phyloP scores from a whole-genome alignment of 2,329 filamentous ascomycete species.

The Colletotrichum tropicale region DNA sequence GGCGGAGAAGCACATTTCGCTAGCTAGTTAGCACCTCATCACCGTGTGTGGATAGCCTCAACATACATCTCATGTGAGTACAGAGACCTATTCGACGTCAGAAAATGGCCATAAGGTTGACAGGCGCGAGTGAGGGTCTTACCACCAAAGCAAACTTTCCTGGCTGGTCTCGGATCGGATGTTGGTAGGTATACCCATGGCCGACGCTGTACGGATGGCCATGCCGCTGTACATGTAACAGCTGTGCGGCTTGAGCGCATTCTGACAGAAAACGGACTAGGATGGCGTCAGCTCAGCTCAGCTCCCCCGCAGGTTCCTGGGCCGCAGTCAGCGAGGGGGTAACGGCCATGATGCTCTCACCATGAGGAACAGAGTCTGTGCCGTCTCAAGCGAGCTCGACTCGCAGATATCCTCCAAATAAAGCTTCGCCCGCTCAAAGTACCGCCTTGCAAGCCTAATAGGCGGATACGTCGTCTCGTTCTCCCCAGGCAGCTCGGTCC shows the following conservation, averaged over 20 bases:
- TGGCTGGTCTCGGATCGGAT: conserved; percentile 10
- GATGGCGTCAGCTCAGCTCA: neutral
- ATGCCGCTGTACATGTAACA: conserved; percentile 39
- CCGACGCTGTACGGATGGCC: conserved; percentile 35
- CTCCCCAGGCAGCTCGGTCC: neutral
- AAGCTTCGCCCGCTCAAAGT: conserved; percentile 19
- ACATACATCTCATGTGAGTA: conserved; percentile 24
- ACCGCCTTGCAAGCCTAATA: conserved; percentile 14
- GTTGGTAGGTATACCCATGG: conserved; percentile 32
- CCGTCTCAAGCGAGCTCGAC: conserved; percentile 21
- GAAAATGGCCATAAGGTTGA: neutral
- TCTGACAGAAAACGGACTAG: conserved; percentile 33
- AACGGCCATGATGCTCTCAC: neutral
- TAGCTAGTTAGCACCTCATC: neutral
- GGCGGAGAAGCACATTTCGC: conserved; percentile 18
- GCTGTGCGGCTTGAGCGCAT: conserved; percentile 35
- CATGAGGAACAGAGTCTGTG: conserved; percentile 21
- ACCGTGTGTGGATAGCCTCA: too few species aligned
- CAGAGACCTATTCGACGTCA: conserved; percentile 3
- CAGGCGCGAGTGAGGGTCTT: neutral
- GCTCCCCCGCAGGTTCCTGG: neutral
- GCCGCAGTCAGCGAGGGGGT: neutral
- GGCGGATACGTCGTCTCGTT: conserved; percentile 17
- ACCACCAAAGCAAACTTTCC: conserved; percentile 23
- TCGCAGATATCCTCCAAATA: conserved; percentile 22